phyloP scores from a whole-genome alignment of 2,329 filamentous ascomycete genomes.

The Hirsutella rhossiliensis region DNA sequence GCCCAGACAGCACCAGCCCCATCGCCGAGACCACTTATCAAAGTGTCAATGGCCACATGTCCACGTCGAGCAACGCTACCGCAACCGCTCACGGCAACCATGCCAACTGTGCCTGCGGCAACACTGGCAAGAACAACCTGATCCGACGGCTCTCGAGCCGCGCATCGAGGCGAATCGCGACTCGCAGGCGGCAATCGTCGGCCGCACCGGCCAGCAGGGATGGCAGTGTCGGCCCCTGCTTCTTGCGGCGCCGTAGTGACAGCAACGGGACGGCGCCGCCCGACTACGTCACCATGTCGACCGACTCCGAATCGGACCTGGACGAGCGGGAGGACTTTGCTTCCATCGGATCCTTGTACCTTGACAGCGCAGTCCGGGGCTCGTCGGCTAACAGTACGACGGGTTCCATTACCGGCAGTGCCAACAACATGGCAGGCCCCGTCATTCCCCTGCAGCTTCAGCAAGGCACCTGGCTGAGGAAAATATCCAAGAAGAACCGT shows the following conservation, averaged over 20 bases:
- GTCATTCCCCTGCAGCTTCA: slow-evolving; percentile 67
- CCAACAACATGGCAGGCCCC: slow-evolving; percentile 45
- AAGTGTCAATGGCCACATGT: slow-evolving; percentile 7
- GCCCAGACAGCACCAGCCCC: slow-evolving; percentile 45
- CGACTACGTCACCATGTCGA: slow-evolving; percentile 26
- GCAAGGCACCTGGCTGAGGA: slow-evolving; percentile 65
- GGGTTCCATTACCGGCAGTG: slow-evolving; percentile 31
- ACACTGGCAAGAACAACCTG: slow-evolving; percentile 33
- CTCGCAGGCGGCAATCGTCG: slow-evolving; percentile 64
- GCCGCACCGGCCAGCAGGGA: slow-evolving; percentile 68
- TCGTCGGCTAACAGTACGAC: slow-evolving; percentile 36
- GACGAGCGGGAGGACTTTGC: slow-evolving; percentile 34
- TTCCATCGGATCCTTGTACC: slow-evolving; percentile 23
- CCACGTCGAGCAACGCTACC: background rate
- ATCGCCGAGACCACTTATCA: slow-evolving; percentile 27
- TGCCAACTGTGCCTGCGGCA: slow-evolving; percentile 17
- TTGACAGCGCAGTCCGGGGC: slow-evolving; percentile 32
- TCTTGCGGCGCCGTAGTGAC: slow-evolving; percentile 78
- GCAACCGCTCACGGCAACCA: slow-evolving; percentile 3
- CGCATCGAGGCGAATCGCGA: slow-evolving; percentile 54
- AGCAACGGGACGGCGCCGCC: slow-evolving; percentile 63
- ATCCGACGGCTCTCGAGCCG: slow-evolving; percentile 79
- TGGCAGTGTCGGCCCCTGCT: slow-evolving; percentile 78
- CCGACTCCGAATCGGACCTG: slow-evolving; percentile 47
- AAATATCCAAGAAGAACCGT: slow-evolving; percentile 75